Evolutionary conservation across 768 basidiomycete genomes (phyloP), one percentile per base, ranked within the genome.

Genomic region (Boletales sp.): DNA sequence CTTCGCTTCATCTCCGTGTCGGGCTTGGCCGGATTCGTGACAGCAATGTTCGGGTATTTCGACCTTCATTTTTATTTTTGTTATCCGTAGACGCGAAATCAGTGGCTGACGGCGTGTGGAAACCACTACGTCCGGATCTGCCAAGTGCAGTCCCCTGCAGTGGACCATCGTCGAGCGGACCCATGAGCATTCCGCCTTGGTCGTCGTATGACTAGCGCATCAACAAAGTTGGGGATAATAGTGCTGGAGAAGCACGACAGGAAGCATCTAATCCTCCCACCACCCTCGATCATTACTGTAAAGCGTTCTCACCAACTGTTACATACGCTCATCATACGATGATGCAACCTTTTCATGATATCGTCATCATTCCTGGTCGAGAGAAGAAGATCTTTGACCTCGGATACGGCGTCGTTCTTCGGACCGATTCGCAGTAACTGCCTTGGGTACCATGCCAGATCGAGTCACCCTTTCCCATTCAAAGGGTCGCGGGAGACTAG

Each of bases 401-500:
- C 31, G 14, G 43, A 50, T 32, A 11, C 12, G 24, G 17, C 24
- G 18, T 21, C 21, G 29, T 36, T 37, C 30, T 48, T 48, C 55
- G 53, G 51, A 27, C 55, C 58, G 58, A 36, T 47, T 6, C 35
- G 17, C 37, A 40, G 18, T 37, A 17, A 49, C 13, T 7, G 17
- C 10, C 18, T 39, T 36, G 43, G 30, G 39, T 36, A 15, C 36
- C n/a, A 24, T 21, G 19, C 30, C 36, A 30, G 9, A 39, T n/a
- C 43, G 40, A 48, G 39, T 18, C 21, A 30, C 31, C 35, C 6
- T 39, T 61, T 64, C 58, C 62, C 58, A 58, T 49, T 32, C 4
- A 47, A 54, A 58, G 53, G 55, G 61, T 58, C 49, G 48, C 50
- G 61, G 52, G 38, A 56, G 44, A 24, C 32, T 19, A 17, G 30